These are phyloP conservation scores for Speleostelium caveatum DNA, from an alignment of 78 protist species.

Conservation along the genomic window DNA sequence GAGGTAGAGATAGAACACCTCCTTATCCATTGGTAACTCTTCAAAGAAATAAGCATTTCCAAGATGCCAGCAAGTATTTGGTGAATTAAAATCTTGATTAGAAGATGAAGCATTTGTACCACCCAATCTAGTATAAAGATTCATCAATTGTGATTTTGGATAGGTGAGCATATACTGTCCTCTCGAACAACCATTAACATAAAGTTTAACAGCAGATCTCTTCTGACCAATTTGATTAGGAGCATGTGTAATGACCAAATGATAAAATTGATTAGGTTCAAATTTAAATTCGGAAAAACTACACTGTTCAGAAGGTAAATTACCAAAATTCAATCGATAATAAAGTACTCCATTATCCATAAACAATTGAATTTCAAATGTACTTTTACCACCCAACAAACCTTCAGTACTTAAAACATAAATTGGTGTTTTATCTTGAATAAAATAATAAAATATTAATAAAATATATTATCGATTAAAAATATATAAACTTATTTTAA, in stretches of 20 bases:
- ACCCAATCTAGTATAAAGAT: conserved; percentile 47
- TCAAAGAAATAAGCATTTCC: conserved; percentile 66
- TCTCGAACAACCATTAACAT: conserved; percentile 52
- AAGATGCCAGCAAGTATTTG: conserved; percentile 47
- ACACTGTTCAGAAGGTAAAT: conserved; percentile 10
- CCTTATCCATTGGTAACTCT: conserved; percentile 62
- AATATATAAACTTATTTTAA: too few relatives aligned
- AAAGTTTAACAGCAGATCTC: conserved; percentile 45
- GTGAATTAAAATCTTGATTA: conserved; percentile 9
- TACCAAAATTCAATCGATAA: conserved; percentile 18
- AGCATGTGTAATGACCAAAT: conserved; percentile 31
- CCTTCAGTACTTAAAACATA: conserved; percentile 53
- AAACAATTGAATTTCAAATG: conserved; percentile 38
- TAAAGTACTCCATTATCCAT: conserved; percentile 22
- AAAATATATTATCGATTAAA: neutral
- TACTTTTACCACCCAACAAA: neutral
- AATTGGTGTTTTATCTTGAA: conserved; percentile 38
- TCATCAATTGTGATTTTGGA: conserved; percentile 52
- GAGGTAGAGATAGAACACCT: conserved; percentile 63
- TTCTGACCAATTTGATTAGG: neutral
- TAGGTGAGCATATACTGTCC: conserved; percentile 41
- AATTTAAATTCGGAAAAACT: conserved; percentile 49
- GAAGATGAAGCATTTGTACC: conserved; percentile 40
- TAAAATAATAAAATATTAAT: neutral
- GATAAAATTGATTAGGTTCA: conserved; percentile 67